Evolutionary conservation across 768 basidiomycete species (phyloP).

Genomic region (Trametes elegans): DNA sequence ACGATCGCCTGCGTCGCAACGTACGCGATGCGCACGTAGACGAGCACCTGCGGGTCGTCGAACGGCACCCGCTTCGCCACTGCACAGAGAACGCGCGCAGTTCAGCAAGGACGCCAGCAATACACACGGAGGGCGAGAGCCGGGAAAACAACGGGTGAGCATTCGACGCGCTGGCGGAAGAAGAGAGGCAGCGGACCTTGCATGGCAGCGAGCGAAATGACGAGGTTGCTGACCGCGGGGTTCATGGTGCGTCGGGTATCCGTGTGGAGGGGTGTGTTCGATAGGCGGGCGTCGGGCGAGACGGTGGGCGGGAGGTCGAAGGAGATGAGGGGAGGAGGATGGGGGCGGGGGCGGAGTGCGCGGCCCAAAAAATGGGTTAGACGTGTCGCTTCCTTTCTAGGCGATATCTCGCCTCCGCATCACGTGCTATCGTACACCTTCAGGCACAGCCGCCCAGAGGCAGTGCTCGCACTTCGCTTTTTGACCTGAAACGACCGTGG

Average conservation of each 20-base stretch:
- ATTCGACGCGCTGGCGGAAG: conserved; percentile 1
- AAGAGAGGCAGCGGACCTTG: conserved; percentile 50
- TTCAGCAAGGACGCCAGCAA: neutral
- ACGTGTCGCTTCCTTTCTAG: conserved; percentile 12
- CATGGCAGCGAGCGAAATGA: conserved; percentile 92
- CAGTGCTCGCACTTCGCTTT: too few species aligned
- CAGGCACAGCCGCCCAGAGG: too few species aligned
- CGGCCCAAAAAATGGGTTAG: conserved; percentile 11
- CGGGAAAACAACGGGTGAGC: conserved; percentile 1
- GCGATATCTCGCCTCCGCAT: neutral
- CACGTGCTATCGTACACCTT: too few species aligned
- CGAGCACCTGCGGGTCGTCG: conserved; percentile 79
- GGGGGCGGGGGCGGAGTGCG: neutral
- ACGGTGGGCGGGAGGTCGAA: neutral
- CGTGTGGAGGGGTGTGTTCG: conserved; percentile 1
- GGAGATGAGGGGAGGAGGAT: neutral
- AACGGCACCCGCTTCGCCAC: conserved; percentile 92
- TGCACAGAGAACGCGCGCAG: conserved; percentile 30
- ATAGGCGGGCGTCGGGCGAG: neutral
- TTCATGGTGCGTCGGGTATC: conserved; percentile 64
- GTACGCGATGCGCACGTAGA: conserved; percentile 84
- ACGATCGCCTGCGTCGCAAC: conserved; percentile 69
- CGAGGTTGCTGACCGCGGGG: conserved; percentile 74
- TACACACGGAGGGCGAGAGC: neutral
- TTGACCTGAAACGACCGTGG: too few species aligned